A percentile compares a stretch with the other conserved stretches of the same genome.
Conservation (phyloP, 169 alveolate genomes). For the Besnoitia besnoiti region DNA sequence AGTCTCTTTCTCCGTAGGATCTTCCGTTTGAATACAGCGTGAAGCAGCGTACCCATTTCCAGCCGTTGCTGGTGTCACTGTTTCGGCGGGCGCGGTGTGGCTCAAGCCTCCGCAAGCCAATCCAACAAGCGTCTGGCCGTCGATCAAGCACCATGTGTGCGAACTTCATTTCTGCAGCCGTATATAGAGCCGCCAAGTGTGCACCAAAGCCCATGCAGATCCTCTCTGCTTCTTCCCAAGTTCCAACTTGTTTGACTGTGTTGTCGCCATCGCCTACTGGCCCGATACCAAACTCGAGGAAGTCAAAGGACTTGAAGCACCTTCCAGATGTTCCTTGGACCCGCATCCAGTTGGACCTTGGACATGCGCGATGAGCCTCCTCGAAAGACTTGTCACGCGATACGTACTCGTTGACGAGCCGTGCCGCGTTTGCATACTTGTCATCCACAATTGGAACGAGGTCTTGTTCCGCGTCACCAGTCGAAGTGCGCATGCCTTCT, state of each 20-base stretch:
- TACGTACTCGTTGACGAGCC: constrained; percentile 32
- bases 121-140: constrained; percentile 30
- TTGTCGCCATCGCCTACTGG: not conserved
- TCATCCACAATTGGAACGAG: constrained; percentile 5
- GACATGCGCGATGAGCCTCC: constrained; percentile 9
- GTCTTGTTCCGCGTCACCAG: not conserved
- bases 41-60: constrained; percentile 31
- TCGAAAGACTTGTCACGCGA: not conserved
- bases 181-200: constrained; percentile 10
- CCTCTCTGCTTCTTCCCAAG: constrained; percentile 25
- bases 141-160: constrained; percentile 41
- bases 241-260: constrained; percentile 11
- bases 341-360: constrained; percentile 34
- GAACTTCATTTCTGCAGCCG: constrained; percentile 7
- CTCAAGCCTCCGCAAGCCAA: constrained; percentile 23
- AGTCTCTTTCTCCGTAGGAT: too few relatives aligned
- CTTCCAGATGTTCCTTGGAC: constrained; percentile 20
- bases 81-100: not conserved
- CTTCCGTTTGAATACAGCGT: not conserved
- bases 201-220: constrained; percentile 32
- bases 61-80: constrained; percentile 8
- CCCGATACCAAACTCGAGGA: not conserved
- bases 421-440: constrained; percentile 17
- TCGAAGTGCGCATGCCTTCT: too few relatives aligned
- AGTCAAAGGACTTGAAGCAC: constrained; percentile 36